phyloP scores from a whole-genome alignment of 306 rosid genomes.

The Quercus parvula region DNA sequence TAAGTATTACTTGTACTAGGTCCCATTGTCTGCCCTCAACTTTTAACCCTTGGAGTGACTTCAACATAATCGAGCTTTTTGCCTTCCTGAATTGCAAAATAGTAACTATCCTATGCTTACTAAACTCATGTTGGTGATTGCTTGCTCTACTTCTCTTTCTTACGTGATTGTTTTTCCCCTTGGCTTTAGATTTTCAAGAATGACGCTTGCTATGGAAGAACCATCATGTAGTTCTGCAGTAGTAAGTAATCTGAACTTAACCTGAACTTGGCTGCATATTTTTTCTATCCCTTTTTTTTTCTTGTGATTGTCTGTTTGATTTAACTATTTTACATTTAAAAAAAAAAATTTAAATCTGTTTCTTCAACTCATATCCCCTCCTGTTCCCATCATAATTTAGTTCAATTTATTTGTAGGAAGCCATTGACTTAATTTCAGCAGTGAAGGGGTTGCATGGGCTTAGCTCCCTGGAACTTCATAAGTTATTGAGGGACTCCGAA shows the following conservation, averaged over 20 bases:
- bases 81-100: conserved; percentile 11
- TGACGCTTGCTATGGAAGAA: conserved; percentile 65
- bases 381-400: conserved; percentile 1
- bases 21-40: conserved; percentile 16
- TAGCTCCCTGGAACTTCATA: conserved; percentile 58
- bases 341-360: background rate
- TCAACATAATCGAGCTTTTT: conserved; percentile 7
- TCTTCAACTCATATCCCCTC: background rate
- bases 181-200: conserved; percentile 37
- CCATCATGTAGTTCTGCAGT: conserved; percentile 43
- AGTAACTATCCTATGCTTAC: conserved; percentile 3
- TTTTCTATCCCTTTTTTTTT: background rate
- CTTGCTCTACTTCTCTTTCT: background rate
- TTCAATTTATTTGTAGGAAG: conserved; percentile 35
- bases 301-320: background rate
- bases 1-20: conserved; percentile 5
- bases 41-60: background rate
- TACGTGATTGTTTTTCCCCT: conserved; percentile 19
- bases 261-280: conserved; percentile 7
- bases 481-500: conserved; percentile 68
- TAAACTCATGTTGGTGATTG: background rate
- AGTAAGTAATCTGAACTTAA: conserved; percentile 45
- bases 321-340: background rate
- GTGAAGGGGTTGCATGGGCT: conserved; percentile 71
- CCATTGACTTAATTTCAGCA: conserved; percentile 48